Evolutionary conservation across 257 asterid species (phyloP).

Genomic region (Plectranthus barbatus): DNA sequence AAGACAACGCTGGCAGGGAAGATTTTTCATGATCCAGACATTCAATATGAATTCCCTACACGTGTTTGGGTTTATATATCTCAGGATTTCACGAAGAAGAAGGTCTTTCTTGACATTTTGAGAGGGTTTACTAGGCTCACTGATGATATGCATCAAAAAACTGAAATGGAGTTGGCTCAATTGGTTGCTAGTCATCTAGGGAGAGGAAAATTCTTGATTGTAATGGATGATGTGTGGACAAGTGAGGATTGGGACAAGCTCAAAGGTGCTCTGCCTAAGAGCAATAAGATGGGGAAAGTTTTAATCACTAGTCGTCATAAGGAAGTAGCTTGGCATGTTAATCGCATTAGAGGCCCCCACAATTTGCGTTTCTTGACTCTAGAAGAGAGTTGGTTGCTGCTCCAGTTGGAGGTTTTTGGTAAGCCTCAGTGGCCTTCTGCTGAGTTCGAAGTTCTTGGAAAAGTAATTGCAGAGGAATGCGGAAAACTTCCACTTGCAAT

Average conservation of each 20-base stretch:
- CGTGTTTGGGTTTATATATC: slow-evolving; percentile 38
- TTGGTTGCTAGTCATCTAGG: slow-evolving; percentile 6
- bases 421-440: slow-evolving; percentile 20
- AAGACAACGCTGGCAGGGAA: slow-evolving; percentile 39
- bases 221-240: slow-evolving; percentile 41
- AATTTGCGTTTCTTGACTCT: slow-evolving; percentile 22
- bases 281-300: slow-evolving; percentile 27
- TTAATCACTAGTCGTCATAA: slow-evolving; percentile 32
- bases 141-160: slow-evolving; percentile 15
- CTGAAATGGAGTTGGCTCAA: slow-evolving; percentile 16
- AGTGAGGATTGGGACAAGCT: slow-evolving; percentile 26
- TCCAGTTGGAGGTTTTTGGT: slow-evolving; percentile 31
- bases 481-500: slow-evolving; percentile 50
- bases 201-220: slow-evolving; percentile 24
- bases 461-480: slow-evolving; percentile 26
- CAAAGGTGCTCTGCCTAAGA: slow-evolving; percentile 24
- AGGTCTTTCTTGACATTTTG: slow-evolving; percentile 29
- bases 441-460: slow-evolving; percentile 25
- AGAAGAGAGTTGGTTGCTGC: slow-evolving; percentile 35
- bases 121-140: slow-evolving; percentile 16
- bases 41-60: slow-evolving; percentile 29
- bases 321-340: slow-evolving; percentile 24
- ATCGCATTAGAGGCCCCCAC: slow-evolving; percentile 20
- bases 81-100: slow-evolving; percentile 26
- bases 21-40: slow-evolving; percentile 19